Base-by-base conservation (phyloP, 176 grass and related monocot genomes). In the Paspalum notatum region DNA sequence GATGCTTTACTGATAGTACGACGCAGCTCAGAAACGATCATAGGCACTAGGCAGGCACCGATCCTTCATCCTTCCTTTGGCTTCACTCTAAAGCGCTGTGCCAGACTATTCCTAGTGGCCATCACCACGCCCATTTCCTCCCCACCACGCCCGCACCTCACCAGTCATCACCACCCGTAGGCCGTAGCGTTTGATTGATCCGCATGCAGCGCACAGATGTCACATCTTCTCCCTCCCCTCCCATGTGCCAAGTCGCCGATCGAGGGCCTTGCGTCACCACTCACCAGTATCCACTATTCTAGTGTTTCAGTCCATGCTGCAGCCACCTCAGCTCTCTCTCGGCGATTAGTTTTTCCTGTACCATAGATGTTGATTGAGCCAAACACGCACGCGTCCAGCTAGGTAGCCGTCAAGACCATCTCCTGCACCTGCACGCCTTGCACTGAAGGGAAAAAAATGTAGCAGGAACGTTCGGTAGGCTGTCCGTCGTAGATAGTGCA, bases 231-330 rank as follows among this genome's bases (percentile, higher is more conserved):
- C 18, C 62, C 8, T 56, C 40, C 5, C 40, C 3, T 54, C 75
- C 84, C 90, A 92, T 88, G 87, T 88, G 87, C 60, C 56, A 25
- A 59, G 72, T 82, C 80, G 81, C 61, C 81, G 44, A n/a, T n/a
- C n/a, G n/a, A n/a, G n/a, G n/a, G n/a, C n/a, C n/a, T n/a, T n/a
- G n/a, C n/a, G n/a, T n/a, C n/a, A n/a, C n/a, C n/a, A n/a, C n/a
- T n/a, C n/a, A 14, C 14, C 2, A 72, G 39, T 22, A 56, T 24
- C 6, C 16, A 6, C 57, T 88, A 68, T 80, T 68, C 51, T 62
- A 77, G 83, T 11, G 8, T 89, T 65, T 51, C 7, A 4, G 60
- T 9, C 52, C 88, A 86, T 86, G 61, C 68, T 73, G 32, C 60
- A 24, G 83, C 57, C 79, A 68, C 68, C 74, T 50, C 74, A 12